Evolutionary conservation across 371 early-diverging fungal species (phyloP), one percentile per base, ranked within the genome.

Genomic region (Vairimorpha apis): DNA sequence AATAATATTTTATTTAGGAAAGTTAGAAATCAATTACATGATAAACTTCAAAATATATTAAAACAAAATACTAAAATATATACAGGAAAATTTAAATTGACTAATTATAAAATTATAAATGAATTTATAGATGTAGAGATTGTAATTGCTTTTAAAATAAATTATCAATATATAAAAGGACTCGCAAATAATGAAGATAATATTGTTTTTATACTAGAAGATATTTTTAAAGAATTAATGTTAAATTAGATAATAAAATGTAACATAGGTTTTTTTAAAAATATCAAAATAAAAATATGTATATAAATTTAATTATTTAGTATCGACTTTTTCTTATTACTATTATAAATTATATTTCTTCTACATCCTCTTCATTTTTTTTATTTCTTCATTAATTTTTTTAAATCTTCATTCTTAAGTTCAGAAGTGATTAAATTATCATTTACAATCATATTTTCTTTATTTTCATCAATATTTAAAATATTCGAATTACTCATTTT

Each of bases 81-180:
- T n/a, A 35, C 35, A 37, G 60, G 60, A 7, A 32, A 60, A 37
- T 60, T 23, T 60, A 13, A 35, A 4, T 35, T 60, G 4, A 18
- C n/a, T 4, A 60, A 60, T 37, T 60, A 18, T 37, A 18, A 35
- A 18, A 60, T 35, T 16, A 23, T 60, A 35, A 27, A 60, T 37
- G 41, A 35, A n/a, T 5, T 60, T 18, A 37, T 60, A 10, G 12
- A 2, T 4, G 60, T 60, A 18, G 60, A 60, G 8, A 60, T 60
- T 8, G 3, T 21, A 13, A 37, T 60, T 21, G n/a, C 32, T 60
- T 60, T 60, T 37, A 60, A 60, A 60, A 60, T 60, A 3, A 60
- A 35, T 18, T 60, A 8, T 35, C 60, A 60, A 21, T 60, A 60
- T 21, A 60, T 60, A 5, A 60, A 37, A 60, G 60, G 60, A 16